Evolutionary conservation across 2,329 filamentous ascomycete species (phyloP), one percentile per base, ranked within the genome.

Genomic region (Sporothrix protearum): DNA sequence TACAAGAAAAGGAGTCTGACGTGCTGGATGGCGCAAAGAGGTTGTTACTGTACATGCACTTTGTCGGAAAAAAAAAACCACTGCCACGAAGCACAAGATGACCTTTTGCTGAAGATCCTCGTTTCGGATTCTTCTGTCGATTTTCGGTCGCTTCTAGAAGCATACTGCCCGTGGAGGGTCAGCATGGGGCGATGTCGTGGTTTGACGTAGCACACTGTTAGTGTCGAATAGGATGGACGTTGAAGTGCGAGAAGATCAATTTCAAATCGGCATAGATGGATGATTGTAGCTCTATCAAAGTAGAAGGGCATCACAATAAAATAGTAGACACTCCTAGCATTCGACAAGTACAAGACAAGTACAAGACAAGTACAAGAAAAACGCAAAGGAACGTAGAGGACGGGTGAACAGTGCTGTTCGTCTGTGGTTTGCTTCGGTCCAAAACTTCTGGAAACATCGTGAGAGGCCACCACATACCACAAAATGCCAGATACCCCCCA

Each of bases 111-210:
- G 36, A 36, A 64, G 59, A 64, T 64, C 36, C 22, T 45, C 59
- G 59, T 64, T 64, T 64, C 59, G 39, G 22, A 28, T 45, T 28
- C 59, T 64, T 64, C 59, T 45, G 59, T 45, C 59, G 36, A 12
- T 45, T 63, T 45, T 45, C 36, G 36, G 14, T 12, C 5, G 59
- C 36, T 64, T 64, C 59, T 64, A 64, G 59, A 64, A 64, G 59
- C 36, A 64, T 45, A 36, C 22, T 64, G 14, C 59, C 28, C 7
- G 12, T 36, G 59, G 59, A 64, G 59, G 45, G 28, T 28, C 45
- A 64, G n/a, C 36, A 19, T 39, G 16, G 36, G 59, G n/a, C 19
- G 22, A 42, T 64, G 28, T 28, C 7, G 36, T 14, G 45, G 25
- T n/a, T 25, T 28, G 14, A 45, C 25, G 49, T 53, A 9, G 22